Evolutionary conservation across 169 alveolate genomes (phyloP), one percentile per base, ranked within the genome.

Genomic region (Theileria annulata): DNA sequence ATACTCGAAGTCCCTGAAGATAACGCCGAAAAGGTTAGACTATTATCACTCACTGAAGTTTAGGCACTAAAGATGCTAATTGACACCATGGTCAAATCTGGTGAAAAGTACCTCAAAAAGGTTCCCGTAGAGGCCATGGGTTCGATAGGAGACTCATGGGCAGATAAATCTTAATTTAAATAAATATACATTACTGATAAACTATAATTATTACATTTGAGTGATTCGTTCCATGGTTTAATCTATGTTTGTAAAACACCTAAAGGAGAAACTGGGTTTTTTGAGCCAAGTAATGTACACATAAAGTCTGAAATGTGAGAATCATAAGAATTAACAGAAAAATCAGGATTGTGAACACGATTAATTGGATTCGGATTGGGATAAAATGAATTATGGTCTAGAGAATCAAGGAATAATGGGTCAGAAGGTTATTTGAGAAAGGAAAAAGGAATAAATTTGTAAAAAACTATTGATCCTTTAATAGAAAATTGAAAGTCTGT

Each of bases 91-190:
- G 94, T 88, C 70, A 84, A 87, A 49, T 90, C 95, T 9, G 96
- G 95, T 3, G 82, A 91, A 31, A 90, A 81, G 59, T 93, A 79
- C 76, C 80, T 93, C 78, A 84, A 88, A 19, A 58, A 88, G 66
- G 95, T 93, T 31, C 94, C 94, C 59, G 91, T 95, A 56, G 94
- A 78, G 70, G 96, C 95, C n/a, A 90, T 91, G 77, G 95, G 92
- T 17, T 73, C 91, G 10, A 82, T 93, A 54, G 96, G 94, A 31
- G 87, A 88, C 77, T 83, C 90, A 48, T 93, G 96, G 96, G 96
- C 95, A 8, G 93, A 87, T 70, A 92, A 92, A 89, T 88, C 77
- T 48, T 69, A 63, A 35, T 63, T 35, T 21, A n/a, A 31, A 54
- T 21, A 73, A 54, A 64, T 64, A 33, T 35, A 37, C 58, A 68